Conservation (phyloP, 495 filamentous ascomycete genomes). For the Talaromyces liani region DNA sequence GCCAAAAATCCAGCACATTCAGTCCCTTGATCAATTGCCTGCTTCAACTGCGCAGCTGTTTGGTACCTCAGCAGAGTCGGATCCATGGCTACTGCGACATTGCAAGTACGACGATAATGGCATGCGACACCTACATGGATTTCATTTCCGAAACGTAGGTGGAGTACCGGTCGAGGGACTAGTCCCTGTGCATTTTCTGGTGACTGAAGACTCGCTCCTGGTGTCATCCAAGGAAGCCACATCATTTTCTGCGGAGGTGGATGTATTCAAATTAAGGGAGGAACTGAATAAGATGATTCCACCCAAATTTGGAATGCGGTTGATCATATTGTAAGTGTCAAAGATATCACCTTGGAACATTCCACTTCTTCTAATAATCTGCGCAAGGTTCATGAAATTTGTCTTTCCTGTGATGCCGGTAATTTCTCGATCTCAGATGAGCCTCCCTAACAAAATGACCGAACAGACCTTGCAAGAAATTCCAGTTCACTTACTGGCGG, state of each 20-base stretch:
- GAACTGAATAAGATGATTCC: constrained; percentile 21
- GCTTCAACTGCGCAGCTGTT: constrained; percentile 26
- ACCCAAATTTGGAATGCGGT: constrained; percentile 20
- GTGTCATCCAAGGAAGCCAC: constrained; percentile 16
- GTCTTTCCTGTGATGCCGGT: constrained; percentile 25
- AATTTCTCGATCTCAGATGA: constrained; percentile 23
- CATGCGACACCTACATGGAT: constrained; percentile 25
- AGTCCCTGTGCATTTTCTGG: constrained; percentile 30
- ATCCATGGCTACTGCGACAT: constrained; percentile 30
- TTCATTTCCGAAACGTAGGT: constrained; percentile 30
- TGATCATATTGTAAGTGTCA: constrained; percentile 20
- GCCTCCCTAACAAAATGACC: constrained; percentile 9
- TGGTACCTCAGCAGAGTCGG: constrained; percentile 29
- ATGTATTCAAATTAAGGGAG: constrained; percentile 10
- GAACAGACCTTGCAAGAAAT: constrained; percentile 14
- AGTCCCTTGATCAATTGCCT: constrained; percentile 25
- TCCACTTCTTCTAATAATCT: neutral
- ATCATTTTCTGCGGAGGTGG: neutral
- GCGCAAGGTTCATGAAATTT: constrained; percentile 24
- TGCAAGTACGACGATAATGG: constrained; percentile 30
- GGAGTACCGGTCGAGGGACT: constrained; percentile 25
- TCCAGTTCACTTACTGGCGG: constrained; percentile 26
- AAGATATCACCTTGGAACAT: neutral
- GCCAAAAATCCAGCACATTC: constrained; percentile 11
- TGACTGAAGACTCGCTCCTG: constrained; percentile 22